phyloP scores from a whole-genome alignment of 768 basidiomycete genomes.

The Amylocystis lapponica region DNA sequence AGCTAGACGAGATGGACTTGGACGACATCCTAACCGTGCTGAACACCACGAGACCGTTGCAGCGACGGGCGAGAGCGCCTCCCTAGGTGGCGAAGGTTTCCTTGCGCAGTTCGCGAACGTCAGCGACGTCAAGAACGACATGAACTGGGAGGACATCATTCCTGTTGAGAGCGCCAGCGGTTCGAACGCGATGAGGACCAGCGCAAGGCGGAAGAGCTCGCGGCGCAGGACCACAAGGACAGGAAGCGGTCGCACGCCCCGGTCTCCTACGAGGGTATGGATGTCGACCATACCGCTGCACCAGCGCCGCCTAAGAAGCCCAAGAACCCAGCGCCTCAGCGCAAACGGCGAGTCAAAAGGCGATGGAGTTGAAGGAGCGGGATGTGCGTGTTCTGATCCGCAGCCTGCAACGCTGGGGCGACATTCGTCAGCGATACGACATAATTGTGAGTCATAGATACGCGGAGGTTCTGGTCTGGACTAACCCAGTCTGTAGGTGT shows the following conservation, averaged over 20 bases:
- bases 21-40: conserved; percentile 97
- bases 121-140: conserved; percentile 97
- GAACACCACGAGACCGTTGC: conserved; percentile 96
- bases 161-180: conserved; percentile 86
- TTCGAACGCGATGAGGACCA: conserved; percentile 79
- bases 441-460: conserved; percentile 63
- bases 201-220: conserved; percentile 65
- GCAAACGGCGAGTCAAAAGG: conserved; percentile 92
- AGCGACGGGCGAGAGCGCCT: conserved; percentile 76
- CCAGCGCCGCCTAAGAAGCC: conserved; percentile 68
- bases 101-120: conserved; percentile 92
- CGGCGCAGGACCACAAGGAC: conserved; percentile 61
- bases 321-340: conserved; percentile 60
- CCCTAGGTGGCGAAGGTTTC: conserved; percentile 97
- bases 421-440: conserved; percentile 91
- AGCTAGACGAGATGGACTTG: conserved; percentile 98
- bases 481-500: conserved; percentile 46
- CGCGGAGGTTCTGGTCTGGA: not conserved
- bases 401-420: conserved; percentile 96
- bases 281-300: conserved; percentile 67
- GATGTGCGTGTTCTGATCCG: conserved; percentile 94
- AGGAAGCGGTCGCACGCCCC: conserved; percentile 83
- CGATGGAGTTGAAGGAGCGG: conserved; percentile 95
- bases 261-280: conserved; percentile 92
- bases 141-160: conserved; percentile 99